A percentile compares a stretch with the other conserved stretches of the same genome.
Conservation (phyloP, 805 yeast species). For the Candida cerambycidarum region DNA sequence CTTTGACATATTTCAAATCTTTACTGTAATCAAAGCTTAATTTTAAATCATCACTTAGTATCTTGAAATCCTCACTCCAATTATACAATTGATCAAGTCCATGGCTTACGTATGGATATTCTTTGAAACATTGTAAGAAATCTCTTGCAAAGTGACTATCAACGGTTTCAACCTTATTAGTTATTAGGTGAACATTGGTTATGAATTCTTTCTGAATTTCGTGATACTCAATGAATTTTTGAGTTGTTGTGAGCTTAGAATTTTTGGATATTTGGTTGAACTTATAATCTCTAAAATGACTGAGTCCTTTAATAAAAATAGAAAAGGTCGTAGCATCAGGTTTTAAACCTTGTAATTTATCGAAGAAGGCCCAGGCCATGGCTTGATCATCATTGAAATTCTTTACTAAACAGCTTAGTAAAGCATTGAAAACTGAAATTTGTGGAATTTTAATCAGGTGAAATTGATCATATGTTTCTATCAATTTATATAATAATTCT, state of each 20-base stretch:
- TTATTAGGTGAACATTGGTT: conserved; percentile 26
- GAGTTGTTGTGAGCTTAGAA: conserved; percentile 8
- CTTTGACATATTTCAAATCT: conserved; percentile 2
- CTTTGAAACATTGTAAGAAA: conserved; percentile 6
- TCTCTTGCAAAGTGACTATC: conserved; percentile 4
- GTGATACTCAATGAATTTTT: conserved; percentile 23
- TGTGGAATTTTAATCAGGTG: background rate
- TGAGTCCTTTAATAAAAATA: conserved; percentile 35
- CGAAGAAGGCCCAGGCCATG: conserved; percentile 39
- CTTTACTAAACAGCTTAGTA: conserved; percentile 34
- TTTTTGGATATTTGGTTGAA: background rate
- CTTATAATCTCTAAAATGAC: conserved; percentile 5
- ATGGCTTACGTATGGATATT: conserved; percentile 17
- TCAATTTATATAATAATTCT: background rate
- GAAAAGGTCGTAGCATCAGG: conserved; percentile 41
- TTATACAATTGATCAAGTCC: conserved; percentile 30
- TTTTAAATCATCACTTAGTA: conserved; percentile 14
- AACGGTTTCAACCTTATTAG: conserved; percentile 26
- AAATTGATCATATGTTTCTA: background rate
- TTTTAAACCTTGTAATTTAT: conserved; percentile 17
- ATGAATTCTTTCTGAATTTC: conserved; percentile 29
- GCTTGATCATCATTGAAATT: conserved; percentile 31
- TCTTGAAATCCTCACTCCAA: conserved; percentile 36
- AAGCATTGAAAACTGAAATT: conserved; percentile 37
- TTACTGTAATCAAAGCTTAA: conserved; percentile 11